Base-by-base conservation (phyloP, 2,329 filamentous ascomycete species). In the Pseudogymnoascus sp. region DNA sequence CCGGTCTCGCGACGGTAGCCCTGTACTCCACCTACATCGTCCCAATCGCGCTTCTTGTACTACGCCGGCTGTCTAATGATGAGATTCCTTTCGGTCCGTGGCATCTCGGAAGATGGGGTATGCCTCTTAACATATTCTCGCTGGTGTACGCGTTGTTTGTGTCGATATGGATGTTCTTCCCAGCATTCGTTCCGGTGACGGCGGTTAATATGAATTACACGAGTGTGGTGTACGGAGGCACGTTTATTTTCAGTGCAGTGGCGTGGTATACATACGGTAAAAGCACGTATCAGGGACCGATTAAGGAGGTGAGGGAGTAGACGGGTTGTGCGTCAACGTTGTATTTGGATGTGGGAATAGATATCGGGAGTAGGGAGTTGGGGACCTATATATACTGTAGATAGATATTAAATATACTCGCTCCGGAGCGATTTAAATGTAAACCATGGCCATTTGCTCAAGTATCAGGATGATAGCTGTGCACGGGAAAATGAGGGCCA, bases 1-100 rank as follows among this genome's bases (percentile, higher is more conserved):
- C 79, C 4, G 77, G 74, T 0, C 69, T 80, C 2, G 71, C 72
- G 5, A 71, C 78, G 24, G 75, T 74, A 0, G 76, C 73, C 0
- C 73, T 79, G 21, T 79, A 75, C 44, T 71, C 73, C 11, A 77
- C 77, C 0, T 80, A 80, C 62, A 67, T 77, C 13, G 65, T 78
- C 0, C 72, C 73, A 0, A 72, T 74, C 15, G 62, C 69, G 1
- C 66, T 80, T 3, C 66, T 79, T 3, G 71, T 80, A 1, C 75
- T 73, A 64, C 76, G 74, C 31, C 75, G 78, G 9, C 64, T 72
- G 39, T 73, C 69, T 29, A 64, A 63, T 35, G 60, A 63, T 59
- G 8, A 61, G 26, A 64, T 67, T 7, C 63, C 47, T n/a, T 68
- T 64, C 61, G 67, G 67, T 4, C 66, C 65, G 10, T 68, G 61